Evolutionary conservation across 208 protist genomes (phyloP), one percentile per base, ranked within the genome.

Genomic region (Novymonas esmeraldas): DNA sequence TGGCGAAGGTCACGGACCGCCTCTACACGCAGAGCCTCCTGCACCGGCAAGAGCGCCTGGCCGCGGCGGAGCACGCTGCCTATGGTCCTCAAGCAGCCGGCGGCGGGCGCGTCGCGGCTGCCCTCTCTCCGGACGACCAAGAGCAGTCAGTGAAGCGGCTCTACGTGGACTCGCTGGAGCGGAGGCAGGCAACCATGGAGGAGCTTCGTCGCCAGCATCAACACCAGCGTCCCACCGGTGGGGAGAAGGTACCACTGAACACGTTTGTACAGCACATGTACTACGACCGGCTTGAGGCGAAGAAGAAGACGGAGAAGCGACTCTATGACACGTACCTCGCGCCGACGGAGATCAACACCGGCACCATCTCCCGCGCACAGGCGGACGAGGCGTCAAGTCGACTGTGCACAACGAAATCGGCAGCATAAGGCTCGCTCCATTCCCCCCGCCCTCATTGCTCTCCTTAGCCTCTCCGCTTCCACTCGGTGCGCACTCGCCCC

Each of bases 231-330:
- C 38, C 10, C 6, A 6, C 10, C 2, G 20, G 51, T 0, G 16
- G 42, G 6, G 66, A 64, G 34, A 60, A 78, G 70, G 69, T 92
- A 9, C 70, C 79, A n/a, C 69, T 90, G 0, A 70, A 83, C 18
- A 75, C 66, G 24, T 90, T 85, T 76, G 84, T 90, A 22, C 76
- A 92, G 59, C 81, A 89, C 55, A 91, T 94, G 85, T 94, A 94
- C 72, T 36, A 70, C 18, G 75, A 85, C 34, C 70, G 78, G 1
- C 70, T 94, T 11, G 71, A 92, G 48, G 62, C 74, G 11, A 76
- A 87, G 57, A 84, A 89, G 62, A 78, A 89, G 9, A 92, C 78
- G n/a, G 81, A 89, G 57, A n/a, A 85, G 64, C 77, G 78, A 14
- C 59, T 94, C 26, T 81, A 89, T 54, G 84, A 94, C 36, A 82